phyloP scores from a whole-genome alignment of 78 protist species.

The Dictyostelium brefeldianum region DNA sequence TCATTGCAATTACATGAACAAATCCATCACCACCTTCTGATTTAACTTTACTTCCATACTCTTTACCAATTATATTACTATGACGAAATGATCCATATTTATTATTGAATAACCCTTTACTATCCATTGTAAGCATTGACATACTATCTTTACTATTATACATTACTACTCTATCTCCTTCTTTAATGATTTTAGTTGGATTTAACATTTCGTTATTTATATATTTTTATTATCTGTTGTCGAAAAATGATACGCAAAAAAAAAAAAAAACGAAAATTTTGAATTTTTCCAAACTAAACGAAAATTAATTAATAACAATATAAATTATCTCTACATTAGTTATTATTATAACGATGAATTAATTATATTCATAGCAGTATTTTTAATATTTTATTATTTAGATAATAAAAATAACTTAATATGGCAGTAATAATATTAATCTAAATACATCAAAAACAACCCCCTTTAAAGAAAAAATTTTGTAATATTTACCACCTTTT shows the following conservation, averaged over 20 bases:
- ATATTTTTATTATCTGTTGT: neutral
- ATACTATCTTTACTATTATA: constrained; percentile 52
- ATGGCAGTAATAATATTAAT: too few species aligned
- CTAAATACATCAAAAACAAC: too few species aligned
- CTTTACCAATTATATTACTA: constrained; percentile 54
- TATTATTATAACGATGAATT: too few species aligned
- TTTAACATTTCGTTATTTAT: constrained; percentile 18
- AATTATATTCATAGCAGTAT: too few species aligned
- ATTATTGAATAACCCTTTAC: constrained; percentile 18
- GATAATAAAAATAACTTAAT: too few species aligned
- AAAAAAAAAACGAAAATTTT: neutral
- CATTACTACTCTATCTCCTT: constrained; percentile 68
- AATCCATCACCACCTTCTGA: constrained; percentile 64
- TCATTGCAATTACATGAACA: constrained; percentile 77
- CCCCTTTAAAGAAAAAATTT: too few species aligned
- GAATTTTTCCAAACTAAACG: neutral
- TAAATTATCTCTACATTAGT: too few species aligned
- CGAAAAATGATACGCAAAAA: too few species aligned
- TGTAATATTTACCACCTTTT: too few species aligned
- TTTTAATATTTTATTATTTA: too few species aligned
- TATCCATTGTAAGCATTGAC: neutral
- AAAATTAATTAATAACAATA: too few species aligned
- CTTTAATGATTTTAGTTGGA: constrained; percentile 29
- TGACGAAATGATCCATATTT: constrained; percentile 51
- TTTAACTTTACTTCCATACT: constrained; percentile 32